These are phyloP conservation scores for Rubus parviflorus DNA, from an alignment of 306 rosid species.

Conservation along the genomic window DNA sequence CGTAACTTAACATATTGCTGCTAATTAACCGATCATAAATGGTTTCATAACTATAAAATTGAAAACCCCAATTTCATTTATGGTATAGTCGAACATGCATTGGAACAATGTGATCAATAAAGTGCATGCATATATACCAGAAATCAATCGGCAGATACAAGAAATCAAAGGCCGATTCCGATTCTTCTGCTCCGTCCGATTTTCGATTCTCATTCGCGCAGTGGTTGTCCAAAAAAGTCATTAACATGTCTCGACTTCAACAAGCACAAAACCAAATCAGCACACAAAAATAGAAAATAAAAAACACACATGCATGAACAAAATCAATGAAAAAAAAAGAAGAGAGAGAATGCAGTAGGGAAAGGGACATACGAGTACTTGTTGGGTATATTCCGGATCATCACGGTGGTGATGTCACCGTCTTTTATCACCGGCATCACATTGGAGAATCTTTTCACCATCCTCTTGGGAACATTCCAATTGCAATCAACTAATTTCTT, in stretches of 20 bases:
- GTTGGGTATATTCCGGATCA: constrained; percentile 60
- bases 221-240: constrained; percentile 42
- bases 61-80: background rate
- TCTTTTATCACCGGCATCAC: constrained; percentile 1
- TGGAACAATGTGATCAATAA: background rate
- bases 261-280: background rate
- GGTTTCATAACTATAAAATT: background rate
- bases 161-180: constrained; percentile 48
- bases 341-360: no score
- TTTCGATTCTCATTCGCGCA: constrained; percentile 37
- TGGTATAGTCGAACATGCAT: background rate
- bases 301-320: background rate
- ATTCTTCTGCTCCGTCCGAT: background rate
- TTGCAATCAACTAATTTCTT: background rate
- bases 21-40: background rate
- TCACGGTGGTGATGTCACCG: constrained; percentile 38
- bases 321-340: background rate
- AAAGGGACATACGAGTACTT: constrained; percentile 48
- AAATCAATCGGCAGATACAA: constrained; percentile 68
- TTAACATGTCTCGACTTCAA: constrained; percentile 41
- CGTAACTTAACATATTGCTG: no score
- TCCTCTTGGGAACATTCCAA: background rate
- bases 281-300: background rate
- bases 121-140: background rate
- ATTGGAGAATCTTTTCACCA: background rate